A percentile compares a stretch with the other conserved stretches of the same genome.
These are phyloP conservation scores for Suillus placidus DNA, from an alignment of 768 basidiomycete genomes.

Conservation along the genomic window DNA sequence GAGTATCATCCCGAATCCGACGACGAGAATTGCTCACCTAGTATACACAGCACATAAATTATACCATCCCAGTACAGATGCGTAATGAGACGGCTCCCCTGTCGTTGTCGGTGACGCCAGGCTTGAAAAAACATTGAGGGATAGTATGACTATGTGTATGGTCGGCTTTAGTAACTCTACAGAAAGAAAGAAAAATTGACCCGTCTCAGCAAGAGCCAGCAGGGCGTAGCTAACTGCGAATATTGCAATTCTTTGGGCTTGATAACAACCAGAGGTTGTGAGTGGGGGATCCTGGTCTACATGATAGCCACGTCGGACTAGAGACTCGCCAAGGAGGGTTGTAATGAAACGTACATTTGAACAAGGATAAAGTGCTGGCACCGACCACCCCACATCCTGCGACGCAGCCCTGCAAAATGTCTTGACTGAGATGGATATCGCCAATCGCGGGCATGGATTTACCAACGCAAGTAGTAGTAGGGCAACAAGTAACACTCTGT, in stretches of 20 bases:
- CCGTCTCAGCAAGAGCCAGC: not conserved
- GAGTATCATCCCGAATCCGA: not conserved
- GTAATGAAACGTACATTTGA: not conserved
- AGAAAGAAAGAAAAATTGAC: not conserved
- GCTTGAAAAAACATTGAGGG: not conserved
- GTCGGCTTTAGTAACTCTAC: not conserved
- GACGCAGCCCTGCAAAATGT: not conserved
- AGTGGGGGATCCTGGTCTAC: not conserved
- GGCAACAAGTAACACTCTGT: not conserved
- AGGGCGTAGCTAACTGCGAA: not conserved
- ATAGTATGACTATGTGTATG: not conserved
- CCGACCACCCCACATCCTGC: not conserved
- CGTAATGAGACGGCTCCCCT: not conserved
- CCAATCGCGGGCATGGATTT: not conserved
- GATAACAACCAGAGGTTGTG: not conserved
- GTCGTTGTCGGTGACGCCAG: not conserved
- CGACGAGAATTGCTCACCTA: not conserved
- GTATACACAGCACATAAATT: not conserved
- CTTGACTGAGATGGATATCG: not conserved
- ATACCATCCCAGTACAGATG: constrained; percentile 3
- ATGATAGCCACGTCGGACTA: not conserved
- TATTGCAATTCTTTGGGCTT: not conserved
- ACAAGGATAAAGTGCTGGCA: not conserved
- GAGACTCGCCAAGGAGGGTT: not conserved
- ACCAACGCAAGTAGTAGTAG: not conserved